phyloP scores from a whole-genome alignment of 495 filamentous ascomycete species.

The Cercophora samala region DNA sequence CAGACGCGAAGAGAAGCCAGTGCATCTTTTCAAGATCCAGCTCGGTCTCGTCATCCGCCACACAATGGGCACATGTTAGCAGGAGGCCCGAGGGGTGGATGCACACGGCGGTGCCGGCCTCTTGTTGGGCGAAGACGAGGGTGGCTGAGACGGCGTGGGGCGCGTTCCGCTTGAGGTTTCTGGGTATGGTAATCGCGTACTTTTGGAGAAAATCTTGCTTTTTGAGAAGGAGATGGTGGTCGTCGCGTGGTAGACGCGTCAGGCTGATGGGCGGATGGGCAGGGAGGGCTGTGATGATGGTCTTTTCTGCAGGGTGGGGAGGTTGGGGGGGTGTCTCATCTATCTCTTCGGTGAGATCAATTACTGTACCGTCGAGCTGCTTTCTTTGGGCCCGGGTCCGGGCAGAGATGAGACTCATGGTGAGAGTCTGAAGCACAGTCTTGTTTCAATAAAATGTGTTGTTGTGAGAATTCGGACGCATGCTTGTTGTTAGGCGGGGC shows the following conservation, averaged over 20 bases:
- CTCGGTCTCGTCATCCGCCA: slow-evolving; percentile 35
- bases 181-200: not conserved
- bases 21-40: slow-evolving; percentile 23
- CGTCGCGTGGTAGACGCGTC: not conserved
- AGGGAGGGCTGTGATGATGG: not conserved
- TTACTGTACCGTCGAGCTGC: not conserved
- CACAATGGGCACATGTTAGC: slow-evolving; percentile 48
- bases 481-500: not conserved
- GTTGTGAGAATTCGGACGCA: not conserved
- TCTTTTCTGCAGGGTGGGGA: not conserved
- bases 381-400: not conserved
- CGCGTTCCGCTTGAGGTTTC: not conserved
- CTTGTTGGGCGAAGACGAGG: slow-evolving; percentile 47
- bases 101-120: slow-evolving; percentile 49
- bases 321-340: not conserved
- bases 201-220: not conserved
- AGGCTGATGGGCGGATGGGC: not conserved
- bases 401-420: not conserved
- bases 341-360: not conserved
- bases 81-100: slow-evolving; percentile 41
- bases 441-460: not conserved
- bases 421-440: too few relatives aligned
- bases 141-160: slow-evolving; percentile 29
- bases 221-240: not conserved
- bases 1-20: slow-evolving; percentile 43